Conservation (phyloP, 176 grass and related monocot genomes). For the Musa troglodytarum region DNA sequence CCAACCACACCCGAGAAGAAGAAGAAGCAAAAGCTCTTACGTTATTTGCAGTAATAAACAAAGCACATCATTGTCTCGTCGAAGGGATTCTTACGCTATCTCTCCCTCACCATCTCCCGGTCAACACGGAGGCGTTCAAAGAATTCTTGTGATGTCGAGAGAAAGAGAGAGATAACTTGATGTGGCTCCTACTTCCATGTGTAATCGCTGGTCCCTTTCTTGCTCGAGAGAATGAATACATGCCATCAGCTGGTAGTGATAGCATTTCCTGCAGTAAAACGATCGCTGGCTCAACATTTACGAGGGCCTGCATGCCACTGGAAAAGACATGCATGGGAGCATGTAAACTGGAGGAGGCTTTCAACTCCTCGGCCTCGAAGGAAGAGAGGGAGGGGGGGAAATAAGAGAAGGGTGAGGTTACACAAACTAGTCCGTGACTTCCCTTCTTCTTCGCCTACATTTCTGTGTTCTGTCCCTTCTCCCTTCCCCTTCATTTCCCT, state of each 20-base stretch:
- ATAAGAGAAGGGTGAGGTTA: not conserved
- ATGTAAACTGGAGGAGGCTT: no score
- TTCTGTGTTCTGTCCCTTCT: not conserved
- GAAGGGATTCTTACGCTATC: slow-evolving; percentile 1
- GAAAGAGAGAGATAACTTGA: not conserved
- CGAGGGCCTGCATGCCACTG: no score
- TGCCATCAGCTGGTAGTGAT: no score
- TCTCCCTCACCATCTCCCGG: not conserved
- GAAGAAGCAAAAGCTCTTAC: not conserved
- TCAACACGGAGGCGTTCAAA: not conserved
- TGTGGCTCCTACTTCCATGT: no score
- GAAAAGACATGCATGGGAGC: no score
- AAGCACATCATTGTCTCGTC: not conserved
- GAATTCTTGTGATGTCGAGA: not conserved
- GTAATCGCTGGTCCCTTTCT: no score
- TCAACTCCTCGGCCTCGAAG: not conserved
- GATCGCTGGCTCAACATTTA: no score
- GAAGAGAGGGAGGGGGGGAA: not conserved
- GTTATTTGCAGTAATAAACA: not conserved
- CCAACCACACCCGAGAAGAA: not conserved
- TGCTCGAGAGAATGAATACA: no score
- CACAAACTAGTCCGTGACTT: not conserved
- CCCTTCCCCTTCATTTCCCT: not conserved
- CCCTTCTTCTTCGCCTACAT: not conserved
- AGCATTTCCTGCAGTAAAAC: no score